These are phyloP conservation scores for Saksenaea oblongispora DNA, from an alignment of 371 early-diverging fungal species.

Conservation along the genomic window DNA sequence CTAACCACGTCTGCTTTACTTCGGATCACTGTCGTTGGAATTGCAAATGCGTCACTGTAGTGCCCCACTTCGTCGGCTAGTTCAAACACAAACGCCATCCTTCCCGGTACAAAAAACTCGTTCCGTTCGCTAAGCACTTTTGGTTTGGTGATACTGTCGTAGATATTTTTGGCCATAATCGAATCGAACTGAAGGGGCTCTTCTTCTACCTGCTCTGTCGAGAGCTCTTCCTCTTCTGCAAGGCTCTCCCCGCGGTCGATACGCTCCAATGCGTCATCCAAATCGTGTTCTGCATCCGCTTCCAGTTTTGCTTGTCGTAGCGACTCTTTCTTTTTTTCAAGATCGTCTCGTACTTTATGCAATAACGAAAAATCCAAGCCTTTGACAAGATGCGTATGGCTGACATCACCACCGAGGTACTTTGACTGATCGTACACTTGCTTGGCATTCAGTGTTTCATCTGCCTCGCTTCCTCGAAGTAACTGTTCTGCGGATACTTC, in stretches of 20 bases:
- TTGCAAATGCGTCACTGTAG: constrained; percentile 57
- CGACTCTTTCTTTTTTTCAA: constrained; percentile 11
- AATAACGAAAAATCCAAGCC: constrained; percentile 87
- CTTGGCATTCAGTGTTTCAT: constrained; percentile 46
- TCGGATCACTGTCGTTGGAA: constrained; percentile 78
- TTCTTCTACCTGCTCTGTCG: constrained; percentile 9
- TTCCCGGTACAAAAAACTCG: constrained; percentile 77
- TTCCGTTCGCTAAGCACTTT: constrained; percentile 40
- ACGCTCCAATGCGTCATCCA: constrained; percentile 10
- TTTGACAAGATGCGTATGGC: constrained; percentile 90
- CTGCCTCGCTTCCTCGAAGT: constrained; percentile 26
- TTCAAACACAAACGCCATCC: constrained; percentile 82
- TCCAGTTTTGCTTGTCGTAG: constrained; percentile 14
- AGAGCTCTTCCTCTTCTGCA: background rate
- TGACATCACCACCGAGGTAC: constrained; percentile 84
- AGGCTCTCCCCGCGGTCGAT: constrained; percentile 8
- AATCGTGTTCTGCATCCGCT: constrained; percentile 15
- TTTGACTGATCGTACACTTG: constrained; percentile 80
- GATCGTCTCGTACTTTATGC: constrained; percentile 59
- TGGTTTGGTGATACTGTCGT: constrained; percentile 38
- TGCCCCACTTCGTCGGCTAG: constrained; percentile 55
- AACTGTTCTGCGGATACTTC: constrained; percentile 33
- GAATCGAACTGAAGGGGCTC: constrained; percentile 18
- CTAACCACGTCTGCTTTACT: constrained; percentile 65
- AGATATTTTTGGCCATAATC: constrained; percentile 38